These are phyloP conservation scores for Diversispora eburnea DNA, from an alignment of 192 early-diverging fungal species.

Conservation along the genomic window DNA sequence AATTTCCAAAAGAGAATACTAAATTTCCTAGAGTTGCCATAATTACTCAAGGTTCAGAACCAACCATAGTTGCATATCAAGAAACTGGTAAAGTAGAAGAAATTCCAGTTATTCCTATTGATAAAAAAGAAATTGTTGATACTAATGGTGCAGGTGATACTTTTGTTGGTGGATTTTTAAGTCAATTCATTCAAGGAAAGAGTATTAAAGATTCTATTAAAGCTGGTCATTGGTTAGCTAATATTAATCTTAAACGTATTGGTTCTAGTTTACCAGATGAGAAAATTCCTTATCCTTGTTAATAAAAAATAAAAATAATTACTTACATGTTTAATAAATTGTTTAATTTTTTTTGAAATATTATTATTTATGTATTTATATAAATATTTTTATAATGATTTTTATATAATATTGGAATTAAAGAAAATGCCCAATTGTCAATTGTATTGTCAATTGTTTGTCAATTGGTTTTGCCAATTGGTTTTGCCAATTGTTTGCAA, in stretches of 20 bases:
- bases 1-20: slow-evolving; percentile 75
- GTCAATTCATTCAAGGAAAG: slow-evolving; percentile 73
- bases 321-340: too few species aligned
- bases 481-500: too few species aligned
- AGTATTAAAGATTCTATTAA: slow-evolving; percentile 62
- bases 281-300: slow-evolving; percentile 15
- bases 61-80: slow-evolving; percentile 68
- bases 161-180: slow-evolving; percentile 91
- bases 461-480: too few species aligned
- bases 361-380: too few species aligned
- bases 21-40: slow-evolving; percentile 78
- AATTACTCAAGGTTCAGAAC: slow-evolving; percentile 84
- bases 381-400: too few species aligned
- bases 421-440: too few species aligned
- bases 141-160: slow-evolving; percentile 99
- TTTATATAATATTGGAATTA: too few species aligned
- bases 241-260: slow-evolving; percentile 75
- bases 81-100: slow-evolving; percentile 60
- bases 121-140: slow-evolving; percentile 77
- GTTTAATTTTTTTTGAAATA: too few species aligned
- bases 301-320: too few species aligned
- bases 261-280: slow-evolving; percentile 68
- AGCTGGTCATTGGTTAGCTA: slow-evolving; percentile 90
- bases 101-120: slow-evolving; percentile 58
- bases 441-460: too few species aligned